Conservation (phyloP, 129 eudicot species). For the Pulicaria dysenterica region DNA sequence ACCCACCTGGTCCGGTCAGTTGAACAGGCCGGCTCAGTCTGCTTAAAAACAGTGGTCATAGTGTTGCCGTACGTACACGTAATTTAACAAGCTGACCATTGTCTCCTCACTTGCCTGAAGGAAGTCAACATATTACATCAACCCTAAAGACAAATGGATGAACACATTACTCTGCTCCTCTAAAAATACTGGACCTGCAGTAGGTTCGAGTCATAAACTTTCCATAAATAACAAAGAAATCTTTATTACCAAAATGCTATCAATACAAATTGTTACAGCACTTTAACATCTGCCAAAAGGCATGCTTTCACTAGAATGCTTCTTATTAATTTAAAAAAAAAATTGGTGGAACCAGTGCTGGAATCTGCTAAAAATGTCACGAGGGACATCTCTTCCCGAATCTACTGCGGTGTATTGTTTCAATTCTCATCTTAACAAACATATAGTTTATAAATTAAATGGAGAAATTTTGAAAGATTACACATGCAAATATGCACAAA, state of each 20-base stretch:
- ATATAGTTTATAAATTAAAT: slow-evolving; percentile 14
- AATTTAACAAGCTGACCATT: too few relatives aligned
- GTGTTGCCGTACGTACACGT: too few relatives aligned
- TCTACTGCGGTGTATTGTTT: too few relatives aligned
- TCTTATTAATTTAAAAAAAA: slow-evolving; percentile 26
- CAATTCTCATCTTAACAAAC: slow-evolving; percentile 18
- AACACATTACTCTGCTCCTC: too few relatives aligned
- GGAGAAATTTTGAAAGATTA: slow-evolving; percentile 21
- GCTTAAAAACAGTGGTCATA: too few relatives aligned
- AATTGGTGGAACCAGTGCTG: slow-evolving; percentile 18
- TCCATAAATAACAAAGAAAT: slow-evolving; percentile 22
- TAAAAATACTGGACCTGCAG: neutral
- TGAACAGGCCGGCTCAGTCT: too few relatives aligned
- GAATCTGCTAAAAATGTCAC: slow-evolving; percentile 2
- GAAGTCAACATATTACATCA: too few relatives aligned
- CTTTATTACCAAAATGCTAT: slow-evolving; percentile 25
- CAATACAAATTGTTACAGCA: slow-evolving; percentile 21
- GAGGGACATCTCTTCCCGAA: neutral
- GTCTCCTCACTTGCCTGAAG: too few relatives aligned
- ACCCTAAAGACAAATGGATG: too few relatives aligned
- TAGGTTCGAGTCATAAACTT: neutral
- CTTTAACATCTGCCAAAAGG: slow-evolving; percentile 18
- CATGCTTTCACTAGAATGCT: slow-evolving; percentile 23
- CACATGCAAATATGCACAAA: slow-evolving; percentile 39
- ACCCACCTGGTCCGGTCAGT: too few relatives aligned